These are phyloP conservation scores for Cladosporium sp. DNA, from an alignment of 2,329 filamentous ascomycete species.

Conservation along the genomic window DNA sequence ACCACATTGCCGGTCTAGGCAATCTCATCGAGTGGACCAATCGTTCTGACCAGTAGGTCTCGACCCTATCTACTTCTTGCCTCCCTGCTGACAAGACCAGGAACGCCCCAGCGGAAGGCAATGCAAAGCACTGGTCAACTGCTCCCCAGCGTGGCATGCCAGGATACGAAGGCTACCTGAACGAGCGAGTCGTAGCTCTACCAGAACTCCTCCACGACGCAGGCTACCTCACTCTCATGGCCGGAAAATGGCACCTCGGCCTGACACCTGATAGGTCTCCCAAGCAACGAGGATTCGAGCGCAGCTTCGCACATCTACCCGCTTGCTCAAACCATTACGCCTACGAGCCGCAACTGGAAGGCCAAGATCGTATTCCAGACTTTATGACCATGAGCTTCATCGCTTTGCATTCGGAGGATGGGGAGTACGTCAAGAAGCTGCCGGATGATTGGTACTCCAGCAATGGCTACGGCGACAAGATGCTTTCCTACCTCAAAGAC, in stretches of 20 bases:
- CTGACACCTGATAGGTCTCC: conserved; percentile 55
- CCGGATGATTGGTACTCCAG: conserved; percentile 37
- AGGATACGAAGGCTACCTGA: conserved; percentile 62
- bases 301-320: conserved; percentile 57
- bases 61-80: background rate
- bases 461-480: conserved; percentile 38
- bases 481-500: conserved; percentile 35
- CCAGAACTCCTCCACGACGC: conserved; percentile 56
- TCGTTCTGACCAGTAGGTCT: conserved; percentile 41
- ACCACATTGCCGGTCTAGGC: conserved; percentile 57
- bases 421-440: conserved; percentile 36
- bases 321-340: conserved; percentile 57
- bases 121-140: conserved; percentile 42
- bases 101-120: conserved; percentile 49
- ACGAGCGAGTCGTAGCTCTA: conserved; percentile 55
- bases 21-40: conserved; percentile 58
- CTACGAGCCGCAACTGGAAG: conserved; percentile 46
- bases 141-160: conserved; percentile 55
- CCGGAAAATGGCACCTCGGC: conserved; percentile 62
- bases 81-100: background rate
- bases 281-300: conserved; percentile 55
- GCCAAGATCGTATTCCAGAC: conserved; percentile 33
- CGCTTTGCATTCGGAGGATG: conserved; percentile 37
- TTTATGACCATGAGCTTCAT: conserved; percentile 43
- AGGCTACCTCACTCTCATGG: conserved; percentile 58